These are phyloP conservation scores for Xylariaceae sp. DNA, from an alignment of 2,329 filamentous ascomycete genomes.

Conservation along the genomic window DNA sequence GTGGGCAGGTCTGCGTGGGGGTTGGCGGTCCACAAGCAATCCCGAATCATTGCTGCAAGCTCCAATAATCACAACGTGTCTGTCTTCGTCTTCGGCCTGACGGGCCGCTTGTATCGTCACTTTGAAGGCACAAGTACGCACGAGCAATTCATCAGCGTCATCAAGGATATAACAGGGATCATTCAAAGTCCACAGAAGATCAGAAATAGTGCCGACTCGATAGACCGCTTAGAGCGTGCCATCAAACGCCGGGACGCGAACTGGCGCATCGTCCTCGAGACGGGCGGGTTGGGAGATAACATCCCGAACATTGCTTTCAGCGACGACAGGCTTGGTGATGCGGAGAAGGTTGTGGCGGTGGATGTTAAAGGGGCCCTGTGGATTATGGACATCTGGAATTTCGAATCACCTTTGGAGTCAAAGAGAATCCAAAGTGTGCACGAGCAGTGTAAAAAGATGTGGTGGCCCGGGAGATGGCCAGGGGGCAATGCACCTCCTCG, in stretches of 20 bases:
- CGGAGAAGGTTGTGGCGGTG: conserved; percentile 41
- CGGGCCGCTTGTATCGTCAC: conserved; percentile 5
- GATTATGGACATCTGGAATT: conserved; percentile 49
- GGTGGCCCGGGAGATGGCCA: no score
- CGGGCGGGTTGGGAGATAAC: conserved; percentile 34
- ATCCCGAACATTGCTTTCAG: conserved; percentile 47
- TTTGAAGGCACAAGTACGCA: neutral
- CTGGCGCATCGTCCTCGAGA: conserved; percentile 42
- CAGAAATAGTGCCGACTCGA: no score
- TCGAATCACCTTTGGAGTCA: no score
- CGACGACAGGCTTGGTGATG: conserved; percentile 37
- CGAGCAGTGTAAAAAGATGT: no score
- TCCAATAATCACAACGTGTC: conserved; percentile 52
- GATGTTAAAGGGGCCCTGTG: conserved; percentile 43
- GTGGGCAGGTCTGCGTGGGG: conserved; percentile 83
- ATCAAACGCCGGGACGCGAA: conserved; percentile 34
- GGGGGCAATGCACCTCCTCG: no score
- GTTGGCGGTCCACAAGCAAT: conserved; percentile 69
- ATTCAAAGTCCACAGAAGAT: no score
- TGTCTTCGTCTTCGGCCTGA: conserved; percentile 27
- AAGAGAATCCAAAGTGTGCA: no score
- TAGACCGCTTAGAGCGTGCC: conserved; percentile 9
- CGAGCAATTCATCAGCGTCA: conserved; percentile 13
- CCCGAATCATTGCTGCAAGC: conserved; percentile 79
- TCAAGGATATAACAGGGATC: conserved; percentile 3